These are phyloP conservation scores for Eremothecium cymbalariae DNA, from an alignment of 1,139 yeast species.

Conservation along the genomic window DNA sequence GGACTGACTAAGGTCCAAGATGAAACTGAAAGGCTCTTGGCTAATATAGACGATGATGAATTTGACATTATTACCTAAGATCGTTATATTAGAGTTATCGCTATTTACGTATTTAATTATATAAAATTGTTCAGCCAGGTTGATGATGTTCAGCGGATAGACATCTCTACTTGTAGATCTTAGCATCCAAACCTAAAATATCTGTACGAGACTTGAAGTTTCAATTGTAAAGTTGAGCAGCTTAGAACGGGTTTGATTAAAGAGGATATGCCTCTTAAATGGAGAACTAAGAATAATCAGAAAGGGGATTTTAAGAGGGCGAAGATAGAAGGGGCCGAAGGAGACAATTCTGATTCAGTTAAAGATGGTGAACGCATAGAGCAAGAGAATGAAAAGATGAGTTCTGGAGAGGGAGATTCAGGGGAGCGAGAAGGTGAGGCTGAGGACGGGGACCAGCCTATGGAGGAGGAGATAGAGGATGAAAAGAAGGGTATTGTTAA, in stretches of 20 bases:
- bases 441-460: slow-evolving; percentile 7
- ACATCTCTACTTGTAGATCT: not conserved
- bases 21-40: slow-evolving; percentile 55
- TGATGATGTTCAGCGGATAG: not conserved
- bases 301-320: slow-evolving; percentile 6
- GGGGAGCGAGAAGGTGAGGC: slow-evolving; percentile 19
- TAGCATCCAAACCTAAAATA: not conserved
- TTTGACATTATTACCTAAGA: not conserved
- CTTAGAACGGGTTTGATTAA: too few species aligned
- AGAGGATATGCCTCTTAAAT: not conserved
- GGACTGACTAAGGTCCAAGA: slow-evolving; percentile 69
- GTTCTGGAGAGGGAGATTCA: slow-evolving; percentile 15
- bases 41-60: not conserved
- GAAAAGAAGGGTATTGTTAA: slow-evolving; percentile 41
- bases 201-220: not conserved
- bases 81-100: not conserved
- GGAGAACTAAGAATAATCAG: slow-evolving; percentile 6
- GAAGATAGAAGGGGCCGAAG: slow-evolving; percentile 6
- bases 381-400: slow-evolving; percentile 9
- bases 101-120: not conserved
- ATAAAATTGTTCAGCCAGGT: not conserved
- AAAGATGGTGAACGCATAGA: slow-evolving; percentile 17
- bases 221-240: too few species aligned
- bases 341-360: slow-evolving; percentile 11
- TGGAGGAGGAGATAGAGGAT: slow-evolving; percentile 28